Evolutionary conservation across 768 basidiomycete species (phyloP).

Genomic region (Hypholoma sublateritium): DNA sequence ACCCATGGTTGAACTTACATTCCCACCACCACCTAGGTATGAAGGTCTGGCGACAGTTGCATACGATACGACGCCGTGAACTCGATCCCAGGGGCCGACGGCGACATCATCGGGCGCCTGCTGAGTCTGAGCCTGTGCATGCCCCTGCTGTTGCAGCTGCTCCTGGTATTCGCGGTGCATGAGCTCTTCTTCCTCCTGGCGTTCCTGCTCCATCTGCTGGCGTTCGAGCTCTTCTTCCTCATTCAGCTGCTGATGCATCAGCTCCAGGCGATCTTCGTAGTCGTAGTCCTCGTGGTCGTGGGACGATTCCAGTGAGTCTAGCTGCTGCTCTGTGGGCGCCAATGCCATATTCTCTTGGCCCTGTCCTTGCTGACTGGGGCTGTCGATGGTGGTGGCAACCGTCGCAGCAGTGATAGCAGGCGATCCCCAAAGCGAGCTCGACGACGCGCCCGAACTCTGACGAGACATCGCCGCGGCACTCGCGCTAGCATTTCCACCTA

Average conservation of each 20-base stretch:
- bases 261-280: too few species aligned
- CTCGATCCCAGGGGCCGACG: constrained; percentile 46
- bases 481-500: constrained; percentile 6
- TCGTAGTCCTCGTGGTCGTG: background rate
- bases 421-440: constrained; percentile 9
- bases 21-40: background rate
- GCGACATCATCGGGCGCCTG: background rate
- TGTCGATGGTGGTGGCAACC: constrained; percentile 11
- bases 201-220: constrained; percentile 4
- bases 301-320: background rate
- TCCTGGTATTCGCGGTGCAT: constrained; percentile 3
- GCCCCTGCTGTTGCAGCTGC: constrained; percentile 2
- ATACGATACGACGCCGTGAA: constrained; percentile 14
- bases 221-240: constrained; percentile 1
- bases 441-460: constrained; percentile 30
- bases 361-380: background rate
- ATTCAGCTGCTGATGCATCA: constrained; percentile 10
- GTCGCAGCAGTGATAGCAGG: constrained; percentile 3
- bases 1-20: background rate
- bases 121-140: background rate
- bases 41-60: constrained; percentile 1
- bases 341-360: constrained; percentile 20
- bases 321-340: background rate
- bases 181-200: constrained; percentile 1
- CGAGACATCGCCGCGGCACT: constrained; percentile 33